phyloP scores from a whole-genome alignment of 2,329 filamentous ascomycete genomes.

The Lizonia empirigonia region DNA sequence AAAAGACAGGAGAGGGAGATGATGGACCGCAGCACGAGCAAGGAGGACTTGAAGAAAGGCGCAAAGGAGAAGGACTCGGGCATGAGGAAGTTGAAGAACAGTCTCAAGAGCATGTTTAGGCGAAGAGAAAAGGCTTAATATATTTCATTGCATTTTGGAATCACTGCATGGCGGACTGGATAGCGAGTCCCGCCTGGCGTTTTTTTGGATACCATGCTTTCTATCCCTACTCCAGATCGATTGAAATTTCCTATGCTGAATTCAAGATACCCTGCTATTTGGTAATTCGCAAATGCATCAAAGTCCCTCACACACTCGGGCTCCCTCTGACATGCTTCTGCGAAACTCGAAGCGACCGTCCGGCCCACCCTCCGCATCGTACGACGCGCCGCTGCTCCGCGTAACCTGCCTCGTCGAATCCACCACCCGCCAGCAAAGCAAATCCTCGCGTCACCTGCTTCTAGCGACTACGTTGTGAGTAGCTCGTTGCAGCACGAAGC shows the following conservation, averaged over 20 bases:
- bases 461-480: too few species aligned
- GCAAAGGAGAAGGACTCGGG: conserved; percentile 1
- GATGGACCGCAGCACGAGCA: conserved; percentile 7
- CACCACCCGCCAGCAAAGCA: too few species aligned
- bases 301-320: too few species aligned
- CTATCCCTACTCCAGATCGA: not conserved
- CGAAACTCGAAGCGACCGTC: too few species aligned
- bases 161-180: conserved; percentile 13
- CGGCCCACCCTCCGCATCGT: too few species aligned
- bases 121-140: conserved; percentile 5
- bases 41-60: conserved; percentile 7
- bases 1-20: conserved; percentile 25
- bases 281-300: too few species aligned
- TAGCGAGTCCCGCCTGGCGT: conserved; percentile 11
- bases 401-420: too few species aligned
- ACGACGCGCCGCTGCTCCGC: too few species aligned
- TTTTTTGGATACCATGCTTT: not conserved
- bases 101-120: conserved; percentile 12
- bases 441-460: too few species aligned
- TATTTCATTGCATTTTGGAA: not conserved
- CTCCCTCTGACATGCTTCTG: too few species aligned
- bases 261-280: too few species aligned
- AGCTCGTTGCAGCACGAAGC: too few species aligned
- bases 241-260: not conserved
- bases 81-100: conserved; percentile 2